Evolutionary conservation across 257 asterid genomes (phyloP).

Genomic region (Solanum peruvianum): DNA sequence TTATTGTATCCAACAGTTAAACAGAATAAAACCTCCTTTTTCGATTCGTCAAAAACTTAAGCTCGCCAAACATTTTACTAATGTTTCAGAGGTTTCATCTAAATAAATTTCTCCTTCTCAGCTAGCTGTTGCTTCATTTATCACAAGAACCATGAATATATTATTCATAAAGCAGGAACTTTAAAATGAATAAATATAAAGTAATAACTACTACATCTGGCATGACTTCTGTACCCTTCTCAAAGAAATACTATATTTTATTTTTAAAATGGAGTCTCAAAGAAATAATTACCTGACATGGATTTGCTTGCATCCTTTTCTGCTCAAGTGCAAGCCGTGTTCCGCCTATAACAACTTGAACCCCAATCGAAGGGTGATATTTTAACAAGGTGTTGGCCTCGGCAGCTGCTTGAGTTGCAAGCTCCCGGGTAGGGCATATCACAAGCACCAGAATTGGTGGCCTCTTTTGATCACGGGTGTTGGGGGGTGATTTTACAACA

Average conservation of each 20-base stretch:
- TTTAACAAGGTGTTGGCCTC: slow-evolving; percentile 86
- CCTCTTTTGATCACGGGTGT: slow-evolving; percentile 43
- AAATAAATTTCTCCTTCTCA: not conserved
- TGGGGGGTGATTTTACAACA: slow-evolving; percentile 48
- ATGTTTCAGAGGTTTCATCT: not conserved
- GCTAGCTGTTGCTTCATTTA: not conserved
- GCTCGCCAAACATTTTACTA: not conserved
- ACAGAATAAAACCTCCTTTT: not conserved
- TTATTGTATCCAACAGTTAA: not conserved
- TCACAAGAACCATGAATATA: not conserved
- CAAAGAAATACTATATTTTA: not conserved
- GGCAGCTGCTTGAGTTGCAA: slow-evolving; percentile 89
- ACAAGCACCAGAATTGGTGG: slow-evolving; percentile 78
- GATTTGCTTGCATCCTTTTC: slow-evolving; percentile 88
- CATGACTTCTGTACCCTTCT: not conserved
- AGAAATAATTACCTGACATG: slow-evolving; percentile 57
- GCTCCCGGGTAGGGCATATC: slow-evolving; percentile 93
- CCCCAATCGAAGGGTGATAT: slow-evolving; percentile 86
- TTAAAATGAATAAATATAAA: not conserved
- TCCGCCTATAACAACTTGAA: slow-evolving; percentile 97
- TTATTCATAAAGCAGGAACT: not conserved
- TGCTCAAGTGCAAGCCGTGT: slow-evolving; percentile 81
- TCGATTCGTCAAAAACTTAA: not conserved
- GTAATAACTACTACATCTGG: not conserved
- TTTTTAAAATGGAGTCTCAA: not conserved